Conservation (phyloP, 768 basidiomycete species). For the Fibroporia radiculosa region DNA sequence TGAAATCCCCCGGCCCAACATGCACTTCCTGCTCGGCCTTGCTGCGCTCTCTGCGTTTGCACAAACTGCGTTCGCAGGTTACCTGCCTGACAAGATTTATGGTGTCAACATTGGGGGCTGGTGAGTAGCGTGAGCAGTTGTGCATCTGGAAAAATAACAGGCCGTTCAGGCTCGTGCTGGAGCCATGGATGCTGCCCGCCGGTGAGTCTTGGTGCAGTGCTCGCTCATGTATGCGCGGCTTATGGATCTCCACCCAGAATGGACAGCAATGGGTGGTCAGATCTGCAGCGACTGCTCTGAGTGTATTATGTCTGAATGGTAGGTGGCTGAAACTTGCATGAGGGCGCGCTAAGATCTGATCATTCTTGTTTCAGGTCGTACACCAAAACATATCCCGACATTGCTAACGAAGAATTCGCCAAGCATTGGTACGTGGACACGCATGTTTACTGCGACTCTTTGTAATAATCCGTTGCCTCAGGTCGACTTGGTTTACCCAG, state of each 20-base stretch:
- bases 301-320: conserved; percentile 70
- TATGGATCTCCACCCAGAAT: too few relatives aligned
- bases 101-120: conserved; percentile 70
- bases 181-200: conserved; percentile 78
- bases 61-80: conserved; percentile 7
- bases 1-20: background rate
- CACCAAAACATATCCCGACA: conserved; percentile 49
- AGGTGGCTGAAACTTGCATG: conserved; percentile 8
- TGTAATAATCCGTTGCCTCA: conserved; percentile 14
- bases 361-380: conserved; percentile 49
- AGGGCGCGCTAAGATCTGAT: too few relatives aligned
- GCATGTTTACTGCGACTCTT: background rate
- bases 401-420: conserved; percentile 50
- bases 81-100: conserved; percentile 41
- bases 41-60: conserved; percentile 2
- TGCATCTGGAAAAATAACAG: conserved; percentile 1
- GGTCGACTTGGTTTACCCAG: conserved; percentile 68
- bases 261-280: conserved; percentile 69
- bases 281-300: conserved; percentile 46
- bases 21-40: conserved; percentile 1
- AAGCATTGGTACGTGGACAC: conserved; percentile 47
- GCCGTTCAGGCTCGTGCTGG: conserved; percentile 54
- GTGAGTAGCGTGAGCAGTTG: conserved; percentile 22
- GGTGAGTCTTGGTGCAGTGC: conserved; percentile 26
- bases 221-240: background rate